Evolutionary conservation across 352 stramenopile species (phyloP), one percentile per base, ranked within the genome.

Genomic region (Halophytophthora batemanensis): DNA sequence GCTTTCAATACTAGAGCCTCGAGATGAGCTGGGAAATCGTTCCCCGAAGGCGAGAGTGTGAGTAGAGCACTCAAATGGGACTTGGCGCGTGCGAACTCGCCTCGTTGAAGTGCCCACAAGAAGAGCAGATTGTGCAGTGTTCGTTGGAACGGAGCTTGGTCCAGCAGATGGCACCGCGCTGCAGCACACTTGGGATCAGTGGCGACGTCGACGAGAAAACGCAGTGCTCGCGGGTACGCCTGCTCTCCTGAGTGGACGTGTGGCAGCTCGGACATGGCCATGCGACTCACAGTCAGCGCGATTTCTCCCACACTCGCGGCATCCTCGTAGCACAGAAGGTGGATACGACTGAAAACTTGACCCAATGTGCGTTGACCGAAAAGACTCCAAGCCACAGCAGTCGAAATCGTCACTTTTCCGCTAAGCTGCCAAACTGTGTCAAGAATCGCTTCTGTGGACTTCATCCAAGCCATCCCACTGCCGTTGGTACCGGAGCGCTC

Each of bases 401-500:
- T 52, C 6, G 72, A 71, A 1, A 82, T 58, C n/a, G 59, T 66
- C 2, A 77, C 55, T 61, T 82, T 84, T n/a, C 77, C 76, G 36
- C 80, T 80, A 23, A 91, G 41, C 37, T 68, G 72, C 81, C 81
- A 91, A 29, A 88, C 61, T 1, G 53, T 72, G 21, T 87, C 61
- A 14, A 91, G 63, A 50, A 87, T 67, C 7, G 69, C 52, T 37
- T 87, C 70, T 7, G 74, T 65, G 14, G 76, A 87, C 38, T 76
- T 73, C 42, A 74, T 50, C 74, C 75, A 86, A 10, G 58, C 56
- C 60, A 91, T 67, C 11, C 77, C 80, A 36, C 31, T 50, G 7
- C 45, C 45, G 19, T 14, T 60, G 11, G 50, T 53, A 34, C 40
- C 33, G 21, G 25, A 33, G 23, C 42, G 49, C 17, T 49, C 25